Evolutionary conservation across 179 eudicot genomes (phyloP).

Genomic region (Pouteria campechiana): DNA sequence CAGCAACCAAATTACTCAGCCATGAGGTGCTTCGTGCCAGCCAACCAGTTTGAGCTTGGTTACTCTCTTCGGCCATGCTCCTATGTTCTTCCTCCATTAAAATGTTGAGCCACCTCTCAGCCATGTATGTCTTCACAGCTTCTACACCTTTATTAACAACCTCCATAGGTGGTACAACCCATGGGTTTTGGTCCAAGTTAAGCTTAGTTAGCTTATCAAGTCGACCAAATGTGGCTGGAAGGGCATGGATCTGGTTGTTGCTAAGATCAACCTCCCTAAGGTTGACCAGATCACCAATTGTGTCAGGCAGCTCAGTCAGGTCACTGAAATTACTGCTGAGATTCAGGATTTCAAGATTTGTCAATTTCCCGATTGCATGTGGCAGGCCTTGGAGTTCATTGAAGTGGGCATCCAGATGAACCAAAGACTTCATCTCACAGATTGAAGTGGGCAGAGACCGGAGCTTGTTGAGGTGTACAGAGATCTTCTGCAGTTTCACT

Average conservation of each 20-base stretch:
- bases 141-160: slow-evolving; percentile 55
- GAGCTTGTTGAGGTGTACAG: slow-evolving; percentile 64
- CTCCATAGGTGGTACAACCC: slow-evolving; percentile 55
- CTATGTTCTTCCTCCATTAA: slow-evolving; percentile 57
- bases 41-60: slow-evolving; percentile 38
- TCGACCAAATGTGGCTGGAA: slow-evolving; percentile 68
- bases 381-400: slow-evolving; percentile 86
- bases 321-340: slow-evolving; percentile 83
- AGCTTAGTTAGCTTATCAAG: slow-evolving; percentile 61
- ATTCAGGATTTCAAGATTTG: slow-evolving; percentile 58
- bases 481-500: slow-evolving; percentile 41
- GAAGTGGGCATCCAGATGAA: slow-evolving; percentile 59
- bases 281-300: slow-evolving; percentile 50
- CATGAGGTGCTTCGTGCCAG: slow-evolving; percentile 71
- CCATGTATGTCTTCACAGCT: slow-evolving; percentile 63
- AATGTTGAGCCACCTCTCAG: slow-evolving; percentile 54
- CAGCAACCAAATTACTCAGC: slow-evolving; percentile 38
- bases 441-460: slow-evolving; percentile 80
- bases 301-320: slow-evolving; percentile 63
- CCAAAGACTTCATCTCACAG: slow-evolving; percentile 72
- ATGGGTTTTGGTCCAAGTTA: slow-evolving; percentile 79
- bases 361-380: slow-evolving; percentile 46
- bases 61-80: slow-evolving; percentile 30
- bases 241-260: slow-evolving; percentile 80
- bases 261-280: slow-evolving; percentile 80